These are phyloP conservation scores for Mucor racemosus DNA, from an alignment of 371 early-diverging fungal species.

Conservation along the genomic window DNA sequence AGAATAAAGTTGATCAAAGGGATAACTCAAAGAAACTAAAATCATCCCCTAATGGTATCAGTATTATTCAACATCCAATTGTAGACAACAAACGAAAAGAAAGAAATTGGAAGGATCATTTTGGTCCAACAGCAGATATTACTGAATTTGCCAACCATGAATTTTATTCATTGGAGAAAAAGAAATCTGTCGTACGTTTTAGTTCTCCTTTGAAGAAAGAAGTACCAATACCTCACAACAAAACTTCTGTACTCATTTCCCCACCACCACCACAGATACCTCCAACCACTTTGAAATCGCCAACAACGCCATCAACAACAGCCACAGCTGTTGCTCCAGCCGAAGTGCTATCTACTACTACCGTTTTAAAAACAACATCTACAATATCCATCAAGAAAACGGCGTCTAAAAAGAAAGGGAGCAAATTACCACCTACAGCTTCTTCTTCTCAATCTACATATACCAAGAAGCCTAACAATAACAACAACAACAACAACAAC, in stretches of 20 bases:
- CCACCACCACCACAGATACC: background rate
- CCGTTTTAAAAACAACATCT: background rate
- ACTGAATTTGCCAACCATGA: background rate
- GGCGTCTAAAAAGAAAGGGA: constrained; percentile 6
- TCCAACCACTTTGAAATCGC: background rate
- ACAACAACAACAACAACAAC: constrained; percentile 5
- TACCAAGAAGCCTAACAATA: constrained; percentile 4
- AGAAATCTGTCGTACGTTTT: background rate
- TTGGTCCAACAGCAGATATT: constrained; percentile 1
- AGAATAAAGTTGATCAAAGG: background rate
- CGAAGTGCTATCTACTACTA: background rate
- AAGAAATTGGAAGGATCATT: constrained; percentile 14
- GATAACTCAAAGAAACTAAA: constrained; percentile 36
- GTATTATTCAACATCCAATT: background rate
- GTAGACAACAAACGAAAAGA: constrained; percentile 12
- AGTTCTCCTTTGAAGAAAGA: background rate
- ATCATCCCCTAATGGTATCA: constrained; percentile 1
- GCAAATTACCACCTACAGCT: background rate
- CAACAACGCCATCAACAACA: background rate
- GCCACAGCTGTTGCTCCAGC: background rate
- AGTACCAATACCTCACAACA: background rate
- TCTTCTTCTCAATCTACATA: background rate
- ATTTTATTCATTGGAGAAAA: background rate
- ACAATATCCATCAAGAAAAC: background rate
- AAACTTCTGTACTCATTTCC: background rate